Base-by-base conservation (phyloP, 139 green algal genomes). In the Asterochloris erici region DNA sequence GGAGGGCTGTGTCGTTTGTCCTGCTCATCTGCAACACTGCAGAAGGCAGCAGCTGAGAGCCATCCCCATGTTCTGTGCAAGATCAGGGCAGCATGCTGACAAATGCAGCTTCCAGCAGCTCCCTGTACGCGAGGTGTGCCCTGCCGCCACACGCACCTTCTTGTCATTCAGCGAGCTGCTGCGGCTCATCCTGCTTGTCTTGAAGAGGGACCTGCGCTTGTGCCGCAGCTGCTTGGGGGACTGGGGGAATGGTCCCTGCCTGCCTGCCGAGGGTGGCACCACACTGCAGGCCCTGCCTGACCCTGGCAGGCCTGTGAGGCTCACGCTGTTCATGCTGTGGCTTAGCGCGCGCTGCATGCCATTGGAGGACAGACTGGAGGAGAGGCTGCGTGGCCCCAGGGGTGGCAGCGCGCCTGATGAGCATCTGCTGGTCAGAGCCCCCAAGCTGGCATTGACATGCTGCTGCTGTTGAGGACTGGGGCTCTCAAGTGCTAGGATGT, bases 101-200 rank as follows among this genome's bases (percentile, higher is more conserved):
- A 10, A 54, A 6, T 10, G 38, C 38, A 54, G 38, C 38, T 54
- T 54, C 38, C 38, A 54, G 2, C 38, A 54, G 38, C 38, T 54
- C 4, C 38, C 38, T 54, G 38, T 54, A 54, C 2, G 38, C 38
- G 38, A 54, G 4, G 38, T 6, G 38, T 54, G 38, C 38, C 38
- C 38, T 54, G 66, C 27, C 9, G 9, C 27, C 61, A 64, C 9
- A 15, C 29, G 12, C 38, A 77, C 79, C 79, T 83, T 83, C 29
- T 83, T 83, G 38, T 83, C 79, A 70, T 77, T 83, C 16, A 83
- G 68, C 38, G 79, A 83, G 38, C 68, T 78, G 79, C 79, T 83
- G 23, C 79, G 28, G 23, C 79, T 77, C 9, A 83, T n/a, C 19
- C 47, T 24, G 68, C 47, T 64, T 6, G 38, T 19, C 9, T 24